Evolutionary conservation across 805 yeast species (phyloP), one percentile per base, ranked within the genome.

Genomic region (Metschnikowia cubensis): DNA sequence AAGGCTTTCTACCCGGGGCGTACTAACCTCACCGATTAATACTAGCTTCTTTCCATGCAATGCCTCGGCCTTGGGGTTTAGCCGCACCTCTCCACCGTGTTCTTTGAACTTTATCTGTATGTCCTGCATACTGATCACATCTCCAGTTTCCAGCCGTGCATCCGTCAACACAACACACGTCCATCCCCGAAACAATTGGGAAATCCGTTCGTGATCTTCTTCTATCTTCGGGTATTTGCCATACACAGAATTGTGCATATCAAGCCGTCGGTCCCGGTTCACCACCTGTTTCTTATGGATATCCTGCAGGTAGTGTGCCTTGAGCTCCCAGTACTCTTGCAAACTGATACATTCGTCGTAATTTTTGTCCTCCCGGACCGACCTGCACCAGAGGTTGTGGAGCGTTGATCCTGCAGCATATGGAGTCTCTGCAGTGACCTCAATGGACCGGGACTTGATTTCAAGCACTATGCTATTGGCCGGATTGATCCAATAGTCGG

Each of bases 401-500:
- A 92, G 69, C 0, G 97, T 88, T 6, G 84, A 73, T 0, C 84
- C 87, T 0, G 83, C 80, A 2, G 82, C 83, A 57, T 81, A 90
- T 2, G 74, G 72, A 11, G 61, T 65, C 15, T 67, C 71, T 2
- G 65, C 62, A 0, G 77, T 66, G 11, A 69, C 71, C 51, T 82
- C 83, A 5, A 89, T 73, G 2, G 90, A 82, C 40, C 96, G 72
- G 0, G 96, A 95, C 61, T 87, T 89, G 15, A 91, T 81, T 62
- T 90, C 96, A 6, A 92, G 59, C 0, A 92, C 92, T 2, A 91
- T 61, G 1, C 96, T 86, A 29, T 87, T 81, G 35, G 74, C 69
- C 0, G 97, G 97, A 50, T 82, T 71, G 25, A 92, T 86, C 95
- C 96, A 91, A 51, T 75, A 77, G 32, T 76, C 80, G 0, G 97